Evolutionary conservation across 2,329 filamentous ascomycete species (phyloP).

Genomic region (Aspergillus brunneoviolaceus): DNA sequence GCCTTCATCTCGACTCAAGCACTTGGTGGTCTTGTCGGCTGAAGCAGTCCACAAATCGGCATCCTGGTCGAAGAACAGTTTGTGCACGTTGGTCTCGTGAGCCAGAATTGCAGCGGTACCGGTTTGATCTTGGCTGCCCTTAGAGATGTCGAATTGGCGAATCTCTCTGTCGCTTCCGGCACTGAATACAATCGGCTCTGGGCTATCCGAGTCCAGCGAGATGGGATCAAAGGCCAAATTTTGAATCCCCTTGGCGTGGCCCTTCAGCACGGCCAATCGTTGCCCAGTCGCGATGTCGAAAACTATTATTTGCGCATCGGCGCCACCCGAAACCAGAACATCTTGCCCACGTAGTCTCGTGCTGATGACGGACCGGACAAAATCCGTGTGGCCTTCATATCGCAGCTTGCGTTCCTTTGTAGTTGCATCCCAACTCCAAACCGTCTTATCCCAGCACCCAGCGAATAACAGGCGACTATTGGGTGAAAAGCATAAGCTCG

Average conservation of each 20-base stretch:
- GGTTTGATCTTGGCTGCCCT: constrained; percentile 46
- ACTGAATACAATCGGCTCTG: constrained; percentile 64
- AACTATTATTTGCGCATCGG: constrained; percentile 77
- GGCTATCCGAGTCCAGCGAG: constrained; percentile 44
- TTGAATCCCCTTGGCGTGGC: constrained; percentile 75
- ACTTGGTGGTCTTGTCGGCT: constrained; percentile 84
- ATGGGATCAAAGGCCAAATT: constrained; percentile 73
- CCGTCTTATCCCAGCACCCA: constrained; percentile 89
- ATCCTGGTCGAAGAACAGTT: constrained; percentile 68
- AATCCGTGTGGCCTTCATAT: constrained; percentile 80
- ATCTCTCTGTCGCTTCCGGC: constrained; percentile 80
- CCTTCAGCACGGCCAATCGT: constrained; percentile 74
- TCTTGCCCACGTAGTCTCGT: constrained; percentile 61
- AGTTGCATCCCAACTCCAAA: constrained; percentile 79
- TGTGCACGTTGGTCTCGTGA: constrained; percentile 90
- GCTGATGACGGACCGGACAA: constrained; percentile 78
- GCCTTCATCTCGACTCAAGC: constrained; percentile 65
- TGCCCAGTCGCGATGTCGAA: constrained; percentile 72
- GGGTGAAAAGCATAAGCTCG: constrained; percentile 67
- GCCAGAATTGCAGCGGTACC: constrained; percentile 66
- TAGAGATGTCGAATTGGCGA: constrained; percentile 57
- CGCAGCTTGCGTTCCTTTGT: constrained; percentile 56
- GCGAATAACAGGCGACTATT: constrained; percentile 67
- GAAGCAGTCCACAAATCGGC: constrained; percentile 90
- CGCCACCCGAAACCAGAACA: constrained; percentile 69